phyloP scores from a whole-genome alignment of 2,329 filamentous ascomycete genomes.

The Xylariaceae sp. region DNA sequence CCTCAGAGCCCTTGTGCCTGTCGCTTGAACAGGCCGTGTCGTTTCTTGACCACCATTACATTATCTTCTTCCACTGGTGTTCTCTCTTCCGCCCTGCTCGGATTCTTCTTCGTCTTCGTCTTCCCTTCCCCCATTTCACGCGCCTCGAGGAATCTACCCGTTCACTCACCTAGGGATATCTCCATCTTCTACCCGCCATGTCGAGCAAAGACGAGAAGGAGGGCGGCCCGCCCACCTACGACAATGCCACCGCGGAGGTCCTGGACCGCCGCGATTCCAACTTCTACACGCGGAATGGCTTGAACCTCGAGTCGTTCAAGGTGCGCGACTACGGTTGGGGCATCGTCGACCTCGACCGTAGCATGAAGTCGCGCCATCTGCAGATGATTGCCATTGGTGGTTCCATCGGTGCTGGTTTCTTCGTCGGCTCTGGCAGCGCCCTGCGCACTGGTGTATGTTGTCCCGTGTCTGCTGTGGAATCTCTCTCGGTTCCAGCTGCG shows the following conservation, averaged over 20 bases:
- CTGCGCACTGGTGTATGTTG: constrained; percentile 43
- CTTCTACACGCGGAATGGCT: constrained; percentile 39
- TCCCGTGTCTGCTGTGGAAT: no score
- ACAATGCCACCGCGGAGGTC: constrained; percentile 1
- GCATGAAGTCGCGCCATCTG: constrained; percentile 47
- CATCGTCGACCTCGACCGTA: constrained; percentile 38
- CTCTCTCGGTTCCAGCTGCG: no score
- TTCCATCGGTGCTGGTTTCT: constrained; percentile 59
- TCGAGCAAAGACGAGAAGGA: constrained; percentile 32
- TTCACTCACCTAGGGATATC: no score
- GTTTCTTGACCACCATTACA: background rate
- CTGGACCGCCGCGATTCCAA: constrained; percentile 30
- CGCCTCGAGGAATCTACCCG: background rate
- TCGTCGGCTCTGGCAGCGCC: constrained; percentile 54
- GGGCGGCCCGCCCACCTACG: constrained; percentile 26
- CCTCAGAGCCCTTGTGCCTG: background rate
- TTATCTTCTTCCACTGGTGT: background rate
- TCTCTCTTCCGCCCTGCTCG: background rate
- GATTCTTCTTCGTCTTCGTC: background rate
- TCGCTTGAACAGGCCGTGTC: background rate
- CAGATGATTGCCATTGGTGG: constrained; percentile 53
- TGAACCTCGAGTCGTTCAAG: constrained; percentile 41
- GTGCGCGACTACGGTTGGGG: constrained; percentile 36
- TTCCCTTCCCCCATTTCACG: background rate
- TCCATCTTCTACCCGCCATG: constrained; percentile 16